These are phyloP conservation scores for Erodium texanum DNA, from an alignment of 441 rosid species.

Conservation along the genomic window DNA sequence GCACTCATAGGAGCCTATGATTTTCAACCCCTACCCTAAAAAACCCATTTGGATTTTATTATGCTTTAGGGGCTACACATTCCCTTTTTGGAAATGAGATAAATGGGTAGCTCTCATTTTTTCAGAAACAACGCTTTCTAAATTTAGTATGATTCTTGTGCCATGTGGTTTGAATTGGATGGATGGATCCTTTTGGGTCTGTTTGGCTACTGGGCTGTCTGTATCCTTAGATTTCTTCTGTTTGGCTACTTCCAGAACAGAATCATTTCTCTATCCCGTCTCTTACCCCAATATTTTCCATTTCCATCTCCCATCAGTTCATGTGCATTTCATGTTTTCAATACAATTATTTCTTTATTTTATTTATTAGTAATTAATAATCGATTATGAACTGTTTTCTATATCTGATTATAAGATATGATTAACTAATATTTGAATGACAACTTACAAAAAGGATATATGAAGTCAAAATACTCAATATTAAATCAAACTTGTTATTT, in stretches of 20 bases:
- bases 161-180: not conserved
- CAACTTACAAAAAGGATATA: not conserved
- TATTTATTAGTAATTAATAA: too few species aligned
- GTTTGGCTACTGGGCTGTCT: too few species aligned
- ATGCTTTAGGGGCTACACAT: not conserved
- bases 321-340: not conserved
- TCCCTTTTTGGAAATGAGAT: not conserved
- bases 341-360: too few species aligned
- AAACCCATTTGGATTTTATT: not conserved
- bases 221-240: slow-evolving; percentile 18
- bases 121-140: slow-evolving; percentile 11
- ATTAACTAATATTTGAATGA: too few species aligned
- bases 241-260: slow-evolving; percentile 22
- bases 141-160: slow-evolving; percentile 21
- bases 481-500: not conserved
- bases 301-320: not conserved
- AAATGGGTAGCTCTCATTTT: not conserved
- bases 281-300: not conserved
- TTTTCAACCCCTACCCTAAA: not conserved
- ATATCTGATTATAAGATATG: too few species aligned
- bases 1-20: not conserved
- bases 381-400: too few species aligned
- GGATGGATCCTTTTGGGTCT: slow-evolving; percentile 4
- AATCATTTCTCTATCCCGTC: slow-evolving; percentile 4
- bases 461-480: not conserved